Evolutionary conservation across 2,329 filamentous ascomycete genomes (phyloP).

Genomic region (Curvularia eragrostidis): DNA sequence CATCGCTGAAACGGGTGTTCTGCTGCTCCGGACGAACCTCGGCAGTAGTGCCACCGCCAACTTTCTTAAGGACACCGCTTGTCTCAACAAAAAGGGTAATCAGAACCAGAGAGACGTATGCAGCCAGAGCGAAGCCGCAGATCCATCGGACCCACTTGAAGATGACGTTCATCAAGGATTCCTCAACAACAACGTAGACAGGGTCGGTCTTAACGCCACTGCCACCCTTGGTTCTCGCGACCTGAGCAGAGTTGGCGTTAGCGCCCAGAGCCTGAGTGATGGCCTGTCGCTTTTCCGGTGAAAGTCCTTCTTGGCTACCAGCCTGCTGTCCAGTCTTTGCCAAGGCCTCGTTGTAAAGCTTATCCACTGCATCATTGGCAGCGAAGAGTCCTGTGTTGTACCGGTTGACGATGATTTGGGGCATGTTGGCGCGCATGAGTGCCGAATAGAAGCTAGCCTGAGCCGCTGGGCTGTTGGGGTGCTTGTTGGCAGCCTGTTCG

Average conservation of each 20-base stretch:
- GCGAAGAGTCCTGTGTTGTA: slow-evolving; percentile 88
- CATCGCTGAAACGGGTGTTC: slow-evolving; percentile 87
- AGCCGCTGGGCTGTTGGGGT: slow-evolving; percentile 82
- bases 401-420: slow-evolving; percentile 87
- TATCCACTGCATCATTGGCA: slow-evolving; percentile 76
- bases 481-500: slow-evolving; percentile 92
- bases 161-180: slow-evolving; percentile 77
- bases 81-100: slow-evolving; percentile 85
- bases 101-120: slow-evolving; percentile 79
- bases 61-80: slow-evolving; percentile 78
- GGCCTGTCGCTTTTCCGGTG: slow-evolving; percentile 72
- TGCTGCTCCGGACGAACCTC: slow-evolving; percentile 94
- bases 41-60: slow-evolving; percentile 72
- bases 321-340: slow-evolving; percentile 62
- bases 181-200: slow-evolving; percentile 95
- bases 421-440: slow-evolving; percentile 89
- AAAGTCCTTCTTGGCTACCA: slow-evolving; percentile 51
- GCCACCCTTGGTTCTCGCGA: slow-evolving; percentile 63
- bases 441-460: slow-evolving; percentile 96
- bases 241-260: slow-evolving; percentile 69
- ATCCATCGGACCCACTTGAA: slow-evolving; percentile 94
- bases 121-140: slow-evolving; percentile 76
- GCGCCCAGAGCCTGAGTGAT: slow-evolving; percentile 83
- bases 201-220: slow-evolving; percentile 80
- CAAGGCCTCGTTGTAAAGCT: slow-evolving; percentile 79